These are phyloP conservation scores for Trichophyton mentagrophytes DNA, from an alignment of 2,329 filamentous ascomycete genomes.

Conservation along the genomic window DNA sequence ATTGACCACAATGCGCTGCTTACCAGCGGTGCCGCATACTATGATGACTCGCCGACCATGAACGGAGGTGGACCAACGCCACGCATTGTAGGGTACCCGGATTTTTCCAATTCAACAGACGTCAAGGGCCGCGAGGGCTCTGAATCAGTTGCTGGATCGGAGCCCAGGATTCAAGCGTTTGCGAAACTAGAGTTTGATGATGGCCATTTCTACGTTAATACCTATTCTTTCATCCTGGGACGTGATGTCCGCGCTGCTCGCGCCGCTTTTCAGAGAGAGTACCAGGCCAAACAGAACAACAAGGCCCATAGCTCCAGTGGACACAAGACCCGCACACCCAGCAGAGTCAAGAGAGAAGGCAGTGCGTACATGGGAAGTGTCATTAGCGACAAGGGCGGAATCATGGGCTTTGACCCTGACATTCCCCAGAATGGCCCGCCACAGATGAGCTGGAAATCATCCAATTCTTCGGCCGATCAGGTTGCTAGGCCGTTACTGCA, in stretches of 20 bases:
- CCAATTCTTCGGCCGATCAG: conserved; percentile 32
- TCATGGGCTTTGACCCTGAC: conserved; percentile 38
- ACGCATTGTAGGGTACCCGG: conserved; percentile 15
- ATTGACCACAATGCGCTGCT: conserved; percentile 30
- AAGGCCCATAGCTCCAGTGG: conserved; percentile 36
- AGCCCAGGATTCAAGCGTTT: conserved; percentile 44
- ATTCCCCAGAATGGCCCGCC: conserved; percentile 29
- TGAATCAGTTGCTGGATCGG: conserved; percentile 29
- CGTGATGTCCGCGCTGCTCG: conserved; percentile 44
- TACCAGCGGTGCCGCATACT: conserved; percentile 20
- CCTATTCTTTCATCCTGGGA: conserved; percentile 49
- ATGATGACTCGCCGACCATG: conserved; percentile 23
- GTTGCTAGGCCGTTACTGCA: conserved; percentile 20
- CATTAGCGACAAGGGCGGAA: conserved; percentile 44
- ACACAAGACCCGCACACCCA: conserved; percentile 33
- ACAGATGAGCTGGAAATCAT: conserved; percentile 36
- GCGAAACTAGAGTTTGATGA: conserved; percentile 53
- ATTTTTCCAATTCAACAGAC: conserved; percentile 21
- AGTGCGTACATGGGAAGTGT: conserved; percentile 38
- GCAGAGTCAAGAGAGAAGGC: conserved; percentile 33
- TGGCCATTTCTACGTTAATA: conserved; percentile 54
- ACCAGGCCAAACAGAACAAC: conserved; percentile 31
- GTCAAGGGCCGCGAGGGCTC: conserved; percentile 20
- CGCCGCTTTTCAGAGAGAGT: conserved; percentile 34
- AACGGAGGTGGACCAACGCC: conserved; percentile 9